Base-by-base conservation (phyloP, 2,329 filamentous ascomycete genomes). In the Fusarium miscanthi region DNA sequence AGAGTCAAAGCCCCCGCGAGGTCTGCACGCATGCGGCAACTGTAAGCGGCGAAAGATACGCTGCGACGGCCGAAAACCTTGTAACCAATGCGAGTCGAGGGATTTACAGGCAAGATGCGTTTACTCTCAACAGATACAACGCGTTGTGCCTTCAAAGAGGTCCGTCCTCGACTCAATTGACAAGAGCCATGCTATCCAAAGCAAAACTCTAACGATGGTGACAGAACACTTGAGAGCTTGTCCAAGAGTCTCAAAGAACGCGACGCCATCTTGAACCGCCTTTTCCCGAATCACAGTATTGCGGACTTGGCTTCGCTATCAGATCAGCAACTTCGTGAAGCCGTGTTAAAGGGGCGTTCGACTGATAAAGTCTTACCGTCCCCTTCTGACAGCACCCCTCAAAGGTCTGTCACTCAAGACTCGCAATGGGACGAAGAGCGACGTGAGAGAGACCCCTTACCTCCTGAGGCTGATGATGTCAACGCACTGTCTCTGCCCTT, bases 401-500 rank as follows among this genome's bases (percentile, higher is more conserved):
- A 60, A 12, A 8, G 4, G 9, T 40, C 27, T 1, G 35, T 63
- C 4, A 48, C 42, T 12, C 59, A 42, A 21, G 42, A 37, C 19
- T 63, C 59, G 11, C 35, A 63, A 4, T 48, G 59, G 59, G 59
- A 63, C 25, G 59, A 63, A 7, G 54, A 48, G 12, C 30, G 54
- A 60, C 59, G 53, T 6, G 53, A 48, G 31, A 23, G 53, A 21
- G 54, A 60, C 27, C 54, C 42, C 8, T 25, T 59, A 8, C 59
- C 59, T n/a, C 27, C 59, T 23, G 59, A 63, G 16, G 59, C 59
- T 41, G 59, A 63, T 41, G 59, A 63, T 42, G 59, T 63, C 30
- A 63, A 63, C 30, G 59, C 53, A 8, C n/a, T 63, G 17, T 63
- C 59, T 3, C 54, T 63, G 38, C 59, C 59, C 21, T 48, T 63